Base-by-base conservation (phyloP, 306 rosid genomes). In the Hippophae rhamnoides region DNA sequence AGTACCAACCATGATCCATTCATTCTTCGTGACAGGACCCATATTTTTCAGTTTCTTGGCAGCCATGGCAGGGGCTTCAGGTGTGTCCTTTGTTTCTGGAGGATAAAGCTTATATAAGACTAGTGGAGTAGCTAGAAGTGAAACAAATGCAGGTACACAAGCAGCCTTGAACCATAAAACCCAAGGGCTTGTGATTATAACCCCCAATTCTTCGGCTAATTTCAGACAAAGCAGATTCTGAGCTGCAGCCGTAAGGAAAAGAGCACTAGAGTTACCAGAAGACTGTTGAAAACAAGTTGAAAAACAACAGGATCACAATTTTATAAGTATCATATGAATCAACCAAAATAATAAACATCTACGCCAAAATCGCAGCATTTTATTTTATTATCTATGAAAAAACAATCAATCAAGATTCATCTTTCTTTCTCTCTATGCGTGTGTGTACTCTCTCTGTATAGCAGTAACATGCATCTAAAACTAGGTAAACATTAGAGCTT, bases 181-280 rank as follows among this genome's bases (percentile, higher is more conserved):
- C 99, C 99, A 92, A 52, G 93, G 93, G 78, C 52, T 86, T 41
- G 93, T 61, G 68, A 92, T 61, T 60, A 77, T 58, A 56, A 92
- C 86, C 69, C 96, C 96, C 63, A 88, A 78, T 69, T 88, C 95
- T 70, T 85, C 87, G 6, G 99, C 99, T 69, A 92, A 71, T 80
- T 84, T 84, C 49, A 92, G 43, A 72, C 96, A 86, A 43, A 92
- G 83, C 69, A 92, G 64, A 75, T 88, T 92, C 84, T 92, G 99
- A 63, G 99, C 99, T 27, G 99, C 99, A 65, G 96, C 99, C 64
- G 99, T 92, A 58, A 92, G 79, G 94, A 83, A 92, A 72, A 92
- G 99, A 78, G 99, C 96, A 75, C 99, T 92, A 65, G 97, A 92
- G 84, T 82, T 88, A 73, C 90, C 80, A 59, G 96, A 78, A 66